Conservation (phyloP, 2,329 filamentous ascomycete genomes). For the Rosellinia necatrix region DNA sequence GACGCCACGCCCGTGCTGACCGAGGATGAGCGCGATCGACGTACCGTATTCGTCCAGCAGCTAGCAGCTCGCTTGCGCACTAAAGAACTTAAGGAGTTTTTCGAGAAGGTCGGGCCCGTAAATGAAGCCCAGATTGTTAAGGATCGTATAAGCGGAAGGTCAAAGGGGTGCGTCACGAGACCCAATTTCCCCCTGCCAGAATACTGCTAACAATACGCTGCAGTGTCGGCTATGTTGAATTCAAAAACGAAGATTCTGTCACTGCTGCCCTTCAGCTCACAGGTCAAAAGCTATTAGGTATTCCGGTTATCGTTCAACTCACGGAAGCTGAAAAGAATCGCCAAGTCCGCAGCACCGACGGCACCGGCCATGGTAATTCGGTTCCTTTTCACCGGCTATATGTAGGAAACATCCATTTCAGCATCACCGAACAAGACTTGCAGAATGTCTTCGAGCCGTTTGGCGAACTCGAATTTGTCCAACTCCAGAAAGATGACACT, state of each 20-base stretch:
- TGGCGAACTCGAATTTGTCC: conserved; percentile 95
- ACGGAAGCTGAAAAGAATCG: conserved; percentile 99
- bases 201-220: conserved; percentile 33
- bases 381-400: conserved; percentile 97
- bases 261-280: conserved; percentile 94
- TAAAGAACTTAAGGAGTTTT: conserved; percentile 91
- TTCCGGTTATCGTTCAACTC: conserved; percentile 96
- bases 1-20: conserved; percentile 74
- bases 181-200: neutral
- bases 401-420: conserved; percentile 99
- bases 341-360: conserved; percentile 83
- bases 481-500: conserved; percentile 93
- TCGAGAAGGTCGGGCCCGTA: conserved; percentile 91
- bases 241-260: conserved; percentile 94
- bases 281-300: conserved; percentile 96
- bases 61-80: conserved; percentile 91
- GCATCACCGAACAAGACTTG: conserved; percentile 93
- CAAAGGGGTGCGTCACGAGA: conserved; percentile 77
- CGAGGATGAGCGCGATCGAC: conserved; percentile 94
- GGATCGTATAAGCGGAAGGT: conserved; percentile 93
- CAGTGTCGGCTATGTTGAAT: conserved; percentile 99
- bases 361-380: conserved; percentile 72
- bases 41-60: conserved; percentile 98
- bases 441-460: conserved; percentile 97
- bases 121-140: conserved; percentile 99